Base-by-base conservation (phyloP, 331 rosid species). In the Cydonia oblonga region DNA sequence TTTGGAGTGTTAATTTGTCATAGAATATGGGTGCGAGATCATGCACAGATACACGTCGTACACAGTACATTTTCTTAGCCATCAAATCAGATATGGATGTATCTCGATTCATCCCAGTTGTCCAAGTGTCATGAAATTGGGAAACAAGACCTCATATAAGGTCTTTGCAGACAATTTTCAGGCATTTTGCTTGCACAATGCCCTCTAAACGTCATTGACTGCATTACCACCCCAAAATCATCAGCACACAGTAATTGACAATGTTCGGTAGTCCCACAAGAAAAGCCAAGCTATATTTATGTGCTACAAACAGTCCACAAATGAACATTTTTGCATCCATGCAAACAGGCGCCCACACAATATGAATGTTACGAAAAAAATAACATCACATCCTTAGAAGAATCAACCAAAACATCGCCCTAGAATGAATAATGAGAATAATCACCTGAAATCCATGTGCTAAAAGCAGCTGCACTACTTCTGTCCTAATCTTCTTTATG, bases 401-500 rank as follows among this genome's bases (percentile, higher is more conserved):
- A 63, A 30, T 32, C 18, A 63, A 32, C 68, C 26, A 24, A 70
- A 51, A 30, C 51, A 53, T 70, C 33, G 14, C 40, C 5, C 32
- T 28, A 20, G 66, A 16, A 26, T 61, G 42, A 72, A 32, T 46
- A 73, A 64, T 20, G 70, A 52, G 58, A 61, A 49, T 44, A 81
- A 71, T 82, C 82, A 93, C 98, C 98, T 86, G 92, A 84, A 87
- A 87, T 63, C 97, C 97, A 74, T 90, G 97, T 70, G 87, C 97
- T 76, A 93, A 68, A 68, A 93, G 93, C 72, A 90, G 80, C 84
- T 89, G 96, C 71, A 78, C 77, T 58, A 76, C 70, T 71, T 89
- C 87, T 62, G 75, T 53, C 64, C 93, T 87, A 54, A 87, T 82
- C 84, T 89, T 93, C 72, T 90, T 93, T 3, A 81, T 64, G 66